Conservation (phyloP, 2,329 filamentous ascomycete species). For the Aspergillus viridinutans region DNA sequence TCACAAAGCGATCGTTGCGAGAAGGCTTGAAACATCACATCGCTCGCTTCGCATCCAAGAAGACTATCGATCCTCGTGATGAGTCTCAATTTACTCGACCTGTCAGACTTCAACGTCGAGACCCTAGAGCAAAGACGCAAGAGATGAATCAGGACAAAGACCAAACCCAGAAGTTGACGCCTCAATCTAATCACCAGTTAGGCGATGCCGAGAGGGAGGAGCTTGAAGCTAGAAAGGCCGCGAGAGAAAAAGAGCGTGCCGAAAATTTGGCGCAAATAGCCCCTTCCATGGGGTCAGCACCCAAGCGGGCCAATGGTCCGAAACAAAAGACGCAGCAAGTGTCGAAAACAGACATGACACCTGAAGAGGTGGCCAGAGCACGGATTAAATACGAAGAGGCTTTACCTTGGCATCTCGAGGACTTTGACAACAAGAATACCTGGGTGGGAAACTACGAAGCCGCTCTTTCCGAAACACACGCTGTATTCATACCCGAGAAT, state of each 20-base stretch:
- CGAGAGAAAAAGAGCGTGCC: slow-evolving; percentile 79
- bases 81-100: slow-evolving; percentile 81
- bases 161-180: slow-evolving; percentile 35
- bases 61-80: slow-evolving; percentile 64
- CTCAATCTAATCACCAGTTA: slow-evolving; percentile 43
- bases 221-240: slow-evolving; percentile 59
- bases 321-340: slow-evolving; percentile 84
- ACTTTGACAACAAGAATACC: slow-evolving; percentile 90
- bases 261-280: slow-evolving; percentile 90
- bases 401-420: slow-evolving; percentile 92
- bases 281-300: slow-evolving; percentile 65
- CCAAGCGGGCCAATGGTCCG: slow-evolving; percentile 62
- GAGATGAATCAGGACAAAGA: slow-evolving; percentile 52
- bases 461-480: slow-evolving; percentile 74
- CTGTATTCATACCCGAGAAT: slow-evolving; percentile 72
- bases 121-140: slow-evolving; percentile 61
- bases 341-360: slow-evolving; percentile 71
- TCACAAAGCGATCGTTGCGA: slow-evolving; percentile 74
- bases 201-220: slow-evolving; percentile 64
- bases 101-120: slow-evolving; percentile 81
- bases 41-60: slow-evolving; percentile 70
- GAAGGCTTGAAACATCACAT: slow-evolving; percentile 82
- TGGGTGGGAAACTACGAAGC: slow-evolving; percentile 92
- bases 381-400: slow-evolving; percentile 84
- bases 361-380: slow-evolving; percentile 64